phyloP scores from a whole-genome alignment of 345 rosid genomes.

The Euphorbia peplus region DNA sequence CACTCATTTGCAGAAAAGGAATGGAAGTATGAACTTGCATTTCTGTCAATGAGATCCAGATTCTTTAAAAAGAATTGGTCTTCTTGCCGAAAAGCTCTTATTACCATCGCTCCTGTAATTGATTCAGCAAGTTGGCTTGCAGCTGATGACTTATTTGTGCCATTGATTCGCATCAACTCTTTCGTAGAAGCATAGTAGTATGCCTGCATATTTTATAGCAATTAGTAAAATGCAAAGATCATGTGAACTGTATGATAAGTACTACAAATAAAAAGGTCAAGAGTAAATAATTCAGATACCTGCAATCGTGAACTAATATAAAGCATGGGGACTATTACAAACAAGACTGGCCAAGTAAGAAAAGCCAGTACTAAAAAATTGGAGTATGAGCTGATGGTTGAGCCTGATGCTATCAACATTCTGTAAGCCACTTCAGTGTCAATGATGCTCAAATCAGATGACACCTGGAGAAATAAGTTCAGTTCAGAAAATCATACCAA shows the following conservation, averaged over 20 bases:
- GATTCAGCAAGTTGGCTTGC: conserved; percentile 32
- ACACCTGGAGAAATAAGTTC: conserved; percentile 34
- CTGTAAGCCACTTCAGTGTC: conserved; percentile 42
- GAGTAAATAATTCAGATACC: conserved; percentile 21
- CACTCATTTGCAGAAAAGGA: conserved; percentile 27
- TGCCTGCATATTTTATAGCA: conserved; percentile 12
- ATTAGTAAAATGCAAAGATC: neutral
- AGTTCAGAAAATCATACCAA: neutral
- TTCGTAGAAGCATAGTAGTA: conserved; percentile 27
- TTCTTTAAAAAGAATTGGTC: conserved; percentile 20
- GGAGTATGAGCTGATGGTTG: conserved; percentile 42
- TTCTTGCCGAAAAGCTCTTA: conserved; percentile 32
- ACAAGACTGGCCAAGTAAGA: conserved; percentile 49
- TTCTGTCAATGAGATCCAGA: conserved; percentile 23
- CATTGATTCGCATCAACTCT: conserved; percentile 34
- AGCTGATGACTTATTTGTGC: conserved; percentile 26
- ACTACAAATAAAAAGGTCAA: neutral
- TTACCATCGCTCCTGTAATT: conserved; percentile 25
- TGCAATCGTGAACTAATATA: conserved; percentile 40
- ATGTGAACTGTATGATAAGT: no score
- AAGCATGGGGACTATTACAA: conserved; percentile 46
- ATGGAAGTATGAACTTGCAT: conserved; percentile 26
- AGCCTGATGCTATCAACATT: conserved; percentile 24
- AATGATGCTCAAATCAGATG: conserved; percentile 46
- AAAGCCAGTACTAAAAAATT: conserved; percentile 32